A percentile compares a stretch with the other conserved stretches of the same genome.
phyloP scores from a whole-genome alignment of 2,329 filamentous ascomycete species.

The Microsporum audouinii region DNA sequence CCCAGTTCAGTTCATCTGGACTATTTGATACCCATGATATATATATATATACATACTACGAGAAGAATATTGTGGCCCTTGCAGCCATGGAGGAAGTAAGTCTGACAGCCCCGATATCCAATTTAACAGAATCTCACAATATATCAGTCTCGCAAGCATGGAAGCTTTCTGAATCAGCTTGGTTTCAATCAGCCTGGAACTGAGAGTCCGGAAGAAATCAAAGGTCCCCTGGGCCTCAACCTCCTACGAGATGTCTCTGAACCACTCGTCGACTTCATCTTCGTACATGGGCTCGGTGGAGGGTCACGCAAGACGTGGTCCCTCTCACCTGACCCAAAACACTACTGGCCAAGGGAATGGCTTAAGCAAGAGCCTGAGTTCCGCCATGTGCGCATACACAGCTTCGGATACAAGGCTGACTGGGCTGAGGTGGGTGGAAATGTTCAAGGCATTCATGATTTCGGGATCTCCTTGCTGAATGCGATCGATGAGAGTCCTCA shows the following conservation, averaged over 20 bases:
- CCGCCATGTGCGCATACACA: constrained; percentile 23
- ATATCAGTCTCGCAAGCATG: neutral
- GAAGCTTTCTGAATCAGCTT: neutral
- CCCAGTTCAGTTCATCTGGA: neutral
- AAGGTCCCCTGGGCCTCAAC: constrained; percentile 14
- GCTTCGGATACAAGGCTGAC: constrained; percentile 30
- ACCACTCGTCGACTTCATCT: constrained; percentile 23
- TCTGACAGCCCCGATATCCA: neutral
- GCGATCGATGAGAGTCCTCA: constrained; percentile 12
- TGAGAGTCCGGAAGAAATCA: constrained; percentile 6
- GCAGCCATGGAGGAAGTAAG: neutral
- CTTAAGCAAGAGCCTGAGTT: constrained; percentile 19
- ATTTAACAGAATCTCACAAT: neutral
- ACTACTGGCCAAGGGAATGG: constrained; percentile 1
- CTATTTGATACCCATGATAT: neutral
- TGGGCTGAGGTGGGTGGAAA: constrained; percentile 18
- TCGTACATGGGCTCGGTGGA: constrained; percentile 34
- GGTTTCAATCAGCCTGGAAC: neutral
- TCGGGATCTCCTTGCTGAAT: constrained; percentile 24
- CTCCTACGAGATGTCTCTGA: constrained; percentile 11
- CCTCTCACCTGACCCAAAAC: constrained; percentile 16
- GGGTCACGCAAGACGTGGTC: constrained; percentile 30
- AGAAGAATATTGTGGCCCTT: neutral
- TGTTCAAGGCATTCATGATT: constrained; percentile 24
- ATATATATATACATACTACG: neutral